Percentiles rank a stretch among this genome's conserved stretches.
These are phyloP conservation scores for Aspergillus hiratsukae DNA, from an alignment of 2,329 filamentous ascomycete genomes.

Conservation along the genomic window DNA sequence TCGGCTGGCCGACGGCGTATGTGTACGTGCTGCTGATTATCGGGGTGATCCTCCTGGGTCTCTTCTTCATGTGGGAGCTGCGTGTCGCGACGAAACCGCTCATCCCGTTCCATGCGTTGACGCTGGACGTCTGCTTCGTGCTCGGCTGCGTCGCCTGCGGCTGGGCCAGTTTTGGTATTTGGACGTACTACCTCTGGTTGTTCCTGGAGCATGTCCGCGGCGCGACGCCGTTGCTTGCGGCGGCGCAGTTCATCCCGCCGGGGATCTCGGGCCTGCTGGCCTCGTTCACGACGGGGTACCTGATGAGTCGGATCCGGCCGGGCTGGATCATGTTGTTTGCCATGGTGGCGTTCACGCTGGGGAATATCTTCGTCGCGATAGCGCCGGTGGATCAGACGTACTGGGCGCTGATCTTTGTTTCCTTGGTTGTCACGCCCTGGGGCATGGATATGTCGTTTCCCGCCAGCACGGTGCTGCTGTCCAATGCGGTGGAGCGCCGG, in stretches of 20 bases:
- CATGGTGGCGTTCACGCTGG: conserved; percentile 8
- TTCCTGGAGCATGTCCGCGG: conserved; percentile 1
- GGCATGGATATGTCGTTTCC: conserved; percentile 14
- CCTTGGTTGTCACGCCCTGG: neutral
- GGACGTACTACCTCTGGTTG: conserved; percentile 31
- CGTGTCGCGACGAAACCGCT: conserved; percentile 41
- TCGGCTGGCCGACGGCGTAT: conserved; percentile 53
- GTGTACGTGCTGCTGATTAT: conserved; percentile 53
- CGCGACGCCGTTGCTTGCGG: neutral
- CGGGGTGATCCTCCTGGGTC: conserved; percentile 48
- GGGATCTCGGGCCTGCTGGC: conserved; percentile 8
- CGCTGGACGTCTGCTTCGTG: conserved; percentile 29
- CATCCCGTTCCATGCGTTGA: conserved; percentile 49
- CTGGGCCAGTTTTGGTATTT: conserved; percentile 41
- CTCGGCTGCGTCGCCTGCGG: conserved; percentile 39
- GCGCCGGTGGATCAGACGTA: conserved; percentile 8
- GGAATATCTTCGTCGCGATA: conserved; percentile 7
- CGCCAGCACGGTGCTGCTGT: conserved; percentile 12
- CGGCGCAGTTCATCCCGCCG: conserved; percentile 10
- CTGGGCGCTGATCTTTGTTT: conserved; percentile 8
- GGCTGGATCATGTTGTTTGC: conserved; percentile 12
- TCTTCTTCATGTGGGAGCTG: conserved; percentile 52
- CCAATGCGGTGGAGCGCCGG: conserved; percentile 4
- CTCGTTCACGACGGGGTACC: conserved; percentile 9
- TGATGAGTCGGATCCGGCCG: conserved; percentile 9